Evolutionary conservation across 2,329 filamentous ascomycete genomes (phyloP).

Genomic region (Aspergillus neoniger): DNA sequence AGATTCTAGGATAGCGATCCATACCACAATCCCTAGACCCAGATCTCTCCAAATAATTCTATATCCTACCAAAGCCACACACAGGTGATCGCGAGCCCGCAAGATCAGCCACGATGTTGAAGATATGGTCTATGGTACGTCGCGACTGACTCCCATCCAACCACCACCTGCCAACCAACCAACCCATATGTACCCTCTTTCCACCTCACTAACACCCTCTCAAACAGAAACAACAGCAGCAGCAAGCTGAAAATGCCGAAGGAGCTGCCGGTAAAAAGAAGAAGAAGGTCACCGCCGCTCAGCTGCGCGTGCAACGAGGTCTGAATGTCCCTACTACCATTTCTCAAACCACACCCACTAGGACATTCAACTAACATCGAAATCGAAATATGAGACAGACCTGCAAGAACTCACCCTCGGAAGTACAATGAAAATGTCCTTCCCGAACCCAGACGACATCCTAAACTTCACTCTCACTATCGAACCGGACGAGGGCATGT

Average conservation of each 20-base stretch:
- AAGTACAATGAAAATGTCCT: slow-evolving; percentile 59
- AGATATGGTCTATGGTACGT: slow-evolving; percentile 97
- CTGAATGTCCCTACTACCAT: slow-evolving; percentile 24
- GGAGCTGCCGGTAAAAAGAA: slow-evolving; percentile 80
- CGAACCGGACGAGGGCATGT: slow-evolving; percentile 65
- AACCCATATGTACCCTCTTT: background rate
- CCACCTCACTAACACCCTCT: background rate
- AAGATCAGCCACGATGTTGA: slow-evolving; percentile 72
- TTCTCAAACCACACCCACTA: background rate
- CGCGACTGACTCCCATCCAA: background rate
- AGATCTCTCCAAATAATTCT: background rate
- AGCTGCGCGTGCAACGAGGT: slow-evolving; percentile 96
- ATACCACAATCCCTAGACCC: background rate
- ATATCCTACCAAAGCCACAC: background rate
- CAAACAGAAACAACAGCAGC: slow-evolving; percentile 71
- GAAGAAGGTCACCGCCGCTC: slow-evolving; percentile 97
- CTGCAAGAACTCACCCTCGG: slow-evolving; percentile 55
- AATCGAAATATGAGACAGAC: slow-evolving; percentile 32
- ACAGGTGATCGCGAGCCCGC: background rate
- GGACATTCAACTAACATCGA: background rate
- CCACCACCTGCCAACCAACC: background rate
- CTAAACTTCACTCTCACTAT: slow-evolving; percentile 56
- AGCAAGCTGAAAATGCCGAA: slow-evolving; percentile 92
- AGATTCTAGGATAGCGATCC: too few species aligned
- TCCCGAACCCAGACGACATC: slow-evolving; percentile 59